A percentile compares a stretch with the other conserved stretches of the same genome.
phyloP scores from a whole-genome alignment of 306 rosid genomes.

The Rosa lucieae region DNA sequence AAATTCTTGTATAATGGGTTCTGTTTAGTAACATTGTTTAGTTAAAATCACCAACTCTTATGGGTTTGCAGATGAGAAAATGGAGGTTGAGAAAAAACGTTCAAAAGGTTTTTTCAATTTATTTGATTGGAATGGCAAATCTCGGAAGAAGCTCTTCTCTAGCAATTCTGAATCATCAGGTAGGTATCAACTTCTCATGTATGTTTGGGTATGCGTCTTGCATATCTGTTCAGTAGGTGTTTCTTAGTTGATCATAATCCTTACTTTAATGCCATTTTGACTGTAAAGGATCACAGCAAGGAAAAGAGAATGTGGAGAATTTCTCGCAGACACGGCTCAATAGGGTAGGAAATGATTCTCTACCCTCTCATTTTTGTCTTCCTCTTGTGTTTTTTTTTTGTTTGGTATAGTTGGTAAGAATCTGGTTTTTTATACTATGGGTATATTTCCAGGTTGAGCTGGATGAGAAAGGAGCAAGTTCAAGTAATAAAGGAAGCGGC shows the following conservation, averaged over 20 bases:
- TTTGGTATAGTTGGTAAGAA: neutral
- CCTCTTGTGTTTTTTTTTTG: neutral
- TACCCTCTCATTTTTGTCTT: constrained; percentile 7
- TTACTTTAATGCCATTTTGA: constrained; percentile 31
- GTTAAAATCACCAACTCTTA: constrained; percentile 5
- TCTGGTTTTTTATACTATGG: constrained; percentile 11
- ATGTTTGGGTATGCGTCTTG: neutral
- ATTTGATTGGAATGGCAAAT: constrained; percentile 94
- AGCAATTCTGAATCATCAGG: constrained; percentile 51
- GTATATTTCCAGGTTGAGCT: constrained; percentile 49
- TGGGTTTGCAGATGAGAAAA: constrained; percentile 29
- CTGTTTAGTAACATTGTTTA: neutral
- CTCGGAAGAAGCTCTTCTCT: constrained; percentile 67
- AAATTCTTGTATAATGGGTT: constrained; percentile 9
- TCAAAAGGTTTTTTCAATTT: constrained; percentile 83
- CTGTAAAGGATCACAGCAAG: constrained; percentile 50
- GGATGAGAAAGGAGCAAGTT: constrained; percentile 54
- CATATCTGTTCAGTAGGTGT: neutral
- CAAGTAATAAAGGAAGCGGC: constrained; percentile 46
- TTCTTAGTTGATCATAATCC: constrained; percentile 16
- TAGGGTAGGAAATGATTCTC: constrained; percentile 43
- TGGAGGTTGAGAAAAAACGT: constrained; percentile 81
- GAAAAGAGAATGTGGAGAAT: constrained; percentile 59
- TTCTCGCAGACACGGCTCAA: constrained; percentile 38
- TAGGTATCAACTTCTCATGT: constrained; percentile 23